Conservation (phyloP, 805 yeast species). For the Suhomyces tanzawaensis region DNA sequence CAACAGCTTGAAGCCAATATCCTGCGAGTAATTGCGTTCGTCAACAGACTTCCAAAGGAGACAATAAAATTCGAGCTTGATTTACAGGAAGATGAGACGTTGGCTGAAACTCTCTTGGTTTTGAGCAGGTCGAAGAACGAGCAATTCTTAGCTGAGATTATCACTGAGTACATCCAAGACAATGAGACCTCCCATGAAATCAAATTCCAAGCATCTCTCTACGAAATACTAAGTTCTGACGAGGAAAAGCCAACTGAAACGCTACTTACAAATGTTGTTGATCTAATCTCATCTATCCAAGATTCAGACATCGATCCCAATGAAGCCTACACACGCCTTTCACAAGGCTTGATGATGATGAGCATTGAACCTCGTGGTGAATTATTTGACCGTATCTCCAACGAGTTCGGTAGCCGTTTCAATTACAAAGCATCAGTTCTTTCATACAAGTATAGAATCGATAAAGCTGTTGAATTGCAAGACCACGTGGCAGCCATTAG, state of each 20-base stretch:
- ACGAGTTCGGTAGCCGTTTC: slow-evolving; percentile 11
- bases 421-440: slow-evolving; percentile 16
- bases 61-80: neutral
- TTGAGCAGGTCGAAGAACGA: slow-evolving; percentile 9
- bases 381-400: slow-evolving; percentile 14
- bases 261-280: neutral
- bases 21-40: neutral
- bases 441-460: slow-evolving; percentile 30
- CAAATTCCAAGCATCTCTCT: slow-evolving; percentile 19
- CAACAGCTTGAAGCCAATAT: slow-evolving; percentile 1
- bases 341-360: slow-evolving; percentile 16
- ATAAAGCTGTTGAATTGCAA: slow-evolving; percentile 19
- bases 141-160: slow-evolving; percentile 7
- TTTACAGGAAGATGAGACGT: slow-evolving; percentile 21
- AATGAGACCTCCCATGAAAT: slow-evolving; percentile 20
- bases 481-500: slow-evolving; percentile 23
- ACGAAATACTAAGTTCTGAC: slow-evolving; percentile 1
- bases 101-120: slow-evolving; percentile 18
- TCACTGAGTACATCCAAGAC: slow-evolving; percentile 15
- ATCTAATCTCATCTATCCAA: neutral
- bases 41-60: neutral
- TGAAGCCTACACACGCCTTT: slow-evolving; percentile 15
- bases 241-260: neutral
- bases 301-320: slow-evolving; percentile 9
- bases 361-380: slow-evolving; percentile 19